Percentiles rank a stretch among this genome's conserved stretches.
Conservation (phyloP, 2,329 filamentous ascomycete species). For the Curvularia sp. region DNA sequence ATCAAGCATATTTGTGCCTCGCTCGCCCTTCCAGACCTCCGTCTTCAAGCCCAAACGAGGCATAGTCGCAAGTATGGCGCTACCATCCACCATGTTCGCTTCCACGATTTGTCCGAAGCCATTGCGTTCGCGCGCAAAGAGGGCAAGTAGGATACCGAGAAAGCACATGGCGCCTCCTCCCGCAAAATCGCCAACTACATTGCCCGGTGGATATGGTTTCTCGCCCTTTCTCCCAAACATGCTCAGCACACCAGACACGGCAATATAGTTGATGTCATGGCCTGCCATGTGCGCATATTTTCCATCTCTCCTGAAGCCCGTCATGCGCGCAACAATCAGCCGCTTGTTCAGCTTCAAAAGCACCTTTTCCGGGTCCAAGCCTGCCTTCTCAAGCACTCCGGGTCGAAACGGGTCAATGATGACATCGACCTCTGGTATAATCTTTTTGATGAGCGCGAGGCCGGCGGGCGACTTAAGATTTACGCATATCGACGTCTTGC, state of each 20-base stretch:
- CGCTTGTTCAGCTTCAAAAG: slow-evolving; percentile 73
- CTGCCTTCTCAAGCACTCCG: slow-evolving; percentile 84
- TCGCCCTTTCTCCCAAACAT: slow-evolving; percentile 75
- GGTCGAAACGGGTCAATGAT: slow-evolving; percentile 94
- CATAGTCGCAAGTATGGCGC: slow-evolving; percentile 78
- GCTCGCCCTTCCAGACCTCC: slow-evolving; percentile 65
- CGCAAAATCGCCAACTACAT: slow-evolving; percentile 89
- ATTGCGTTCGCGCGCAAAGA: slow-evolving; percentile 69
- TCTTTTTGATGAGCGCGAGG: slow-evolving; percentile 68
- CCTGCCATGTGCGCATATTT: slow-evolving; percentile 88
- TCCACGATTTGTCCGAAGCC: slow-evolving; percentile 87
- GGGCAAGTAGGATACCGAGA: slow-evolving; percentile 80
- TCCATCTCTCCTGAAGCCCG: slow-evolving; percentile 87
- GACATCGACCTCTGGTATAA: slow-evolving; percentile 73
- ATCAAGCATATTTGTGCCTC: slow-evolving; percentile 82
- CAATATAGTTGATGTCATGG: slow-evolving; percentile 96
- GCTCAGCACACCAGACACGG: slow-evolving; percentile 79
- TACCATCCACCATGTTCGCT: slow-evolving; percentile 96
- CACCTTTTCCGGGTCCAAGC: slow-evolving; percentile 72
- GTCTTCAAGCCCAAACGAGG: slow-evolving; percentile 72
- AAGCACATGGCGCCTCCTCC: slow-evolving; percentile 85
- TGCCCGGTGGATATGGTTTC: slow-evolving; percentile 79
- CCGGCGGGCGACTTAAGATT: slow-evolving; percentile 76
- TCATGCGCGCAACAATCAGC: slow-evolving; percentile 84
- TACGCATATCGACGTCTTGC: slow-evolving; percentile 80